Evolutionary conservation across 768 basidiomycete genomes (phyloP), one percentile per base, ranked within the genome.

Genomic region (Macrolepiota dolichaula): DNA sequence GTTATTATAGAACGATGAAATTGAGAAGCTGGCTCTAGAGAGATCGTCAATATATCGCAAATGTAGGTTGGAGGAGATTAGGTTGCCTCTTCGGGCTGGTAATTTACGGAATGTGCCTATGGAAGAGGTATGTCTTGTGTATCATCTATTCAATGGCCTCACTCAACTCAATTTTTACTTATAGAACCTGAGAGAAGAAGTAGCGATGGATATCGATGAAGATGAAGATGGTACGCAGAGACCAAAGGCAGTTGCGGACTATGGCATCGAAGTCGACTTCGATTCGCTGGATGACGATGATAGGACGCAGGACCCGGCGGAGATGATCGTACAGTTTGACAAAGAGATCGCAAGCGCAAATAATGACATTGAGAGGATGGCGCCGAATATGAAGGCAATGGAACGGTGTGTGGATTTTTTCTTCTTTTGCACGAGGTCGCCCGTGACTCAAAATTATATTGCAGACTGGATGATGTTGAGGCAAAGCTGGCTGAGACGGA

Each of bases 351-450:
- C 80, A 7, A 91, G 88, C 67, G 74, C 94, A 27, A 84, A 78
- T 55, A 74, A 79, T 11, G 96, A 98, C 65, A 95, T 98, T 55
- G 94, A 96, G 67, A 83, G 85, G 54, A 92, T 98, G 88, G 92
- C 94, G 0, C 96, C 96, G 11, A 99, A 98, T 71, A 80, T 98
- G 85, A 98, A 98, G 72, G 96, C 96, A 0, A 91, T 96, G 65
- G 95, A 98, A 64, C 79, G 89, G 89, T 90, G 61, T 19, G 86
- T 69, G 1, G 13, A 60, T 38, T n/a, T 40, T 12, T 12, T 22
- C 42, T 6, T n/a, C 17, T 44, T 9, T 44, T 15, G n/a, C n/a
- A n/a, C n/a, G 7, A 44, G 17, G 42, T 44, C 17, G 42, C 9
- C 17, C 17, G n/a, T 7, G 29, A 32, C 29, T 19, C 19, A 19